These are phyloP conservation scores for Picea sitchensis DNA, from an alignment of 75 land plant genomes.

Conservation along the genomic window DNA sequence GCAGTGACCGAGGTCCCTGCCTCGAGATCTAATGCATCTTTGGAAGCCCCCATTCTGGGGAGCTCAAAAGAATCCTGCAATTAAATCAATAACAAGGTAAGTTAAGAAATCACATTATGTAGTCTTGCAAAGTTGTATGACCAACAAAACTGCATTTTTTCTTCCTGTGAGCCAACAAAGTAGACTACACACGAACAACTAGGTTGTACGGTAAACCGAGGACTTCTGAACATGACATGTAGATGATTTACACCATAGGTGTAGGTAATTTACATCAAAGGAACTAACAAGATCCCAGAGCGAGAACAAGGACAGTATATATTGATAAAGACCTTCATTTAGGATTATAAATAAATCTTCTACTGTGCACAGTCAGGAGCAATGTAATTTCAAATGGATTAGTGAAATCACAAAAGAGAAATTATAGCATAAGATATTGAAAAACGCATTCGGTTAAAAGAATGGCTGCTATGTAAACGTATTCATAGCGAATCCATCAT, in stretches of 20 bases:
- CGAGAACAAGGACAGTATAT: no score
- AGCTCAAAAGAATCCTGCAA: conserved; percentile 13
- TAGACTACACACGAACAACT: not conserved
- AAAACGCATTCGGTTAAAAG: not conserved
- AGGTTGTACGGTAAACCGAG: no score
- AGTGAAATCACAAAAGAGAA: not conserved
- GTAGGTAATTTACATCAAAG: no score
- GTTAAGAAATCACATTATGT: not conserved
- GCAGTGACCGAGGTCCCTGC: not conserved
- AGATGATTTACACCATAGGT: no score
- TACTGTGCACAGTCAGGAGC: no score
- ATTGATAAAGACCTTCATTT: no score
- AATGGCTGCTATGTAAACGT: not conserved
- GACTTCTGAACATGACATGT: no score
- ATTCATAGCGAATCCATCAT: not conserved
- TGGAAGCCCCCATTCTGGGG: conserved; percentile 11
- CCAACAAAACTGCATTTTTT: not conserved
- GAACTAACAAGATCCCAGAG: no score
- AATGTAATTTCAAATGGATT: no score
- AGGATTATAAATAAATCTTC: no score
- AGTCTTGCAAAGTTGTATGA: not conserved
- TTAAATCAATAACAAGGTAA: not conserved
- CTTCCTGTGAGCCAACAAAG: not conserved
- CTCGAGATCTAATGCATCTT: conserved; percentile 9
- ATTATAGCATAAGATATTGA: not conserved